Evolutionary conservation across 495 filamentous ascomycete genomes (phyloP).

Genomic region (Xylaria cubensis): DNA sequence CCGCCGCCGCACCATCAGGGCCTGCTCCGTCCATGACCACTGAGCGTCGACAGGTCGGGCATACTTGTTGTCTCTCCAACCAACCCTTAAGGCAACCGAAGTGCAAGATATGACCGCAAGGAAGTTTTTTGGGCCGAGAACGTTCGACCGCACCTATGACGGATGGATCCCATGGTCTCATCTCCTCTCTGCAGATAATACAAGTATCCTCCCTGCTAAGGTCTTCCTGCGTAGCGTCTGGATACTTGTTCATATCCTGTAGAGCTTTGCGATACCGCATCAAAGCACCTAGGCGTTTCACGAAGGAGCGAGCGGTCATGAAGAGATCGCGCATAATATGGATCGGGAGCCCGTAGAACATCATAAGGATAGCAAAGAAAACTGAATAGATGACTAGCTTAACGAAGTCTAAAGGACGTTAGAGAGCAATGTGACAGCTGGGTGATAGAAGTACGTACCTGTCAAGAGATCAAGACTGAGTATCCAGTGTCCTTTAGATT

Average conservation of each 20-base stretch:
- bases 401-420: conserved; percentile 70
- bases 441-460: conserved; percentile 53
- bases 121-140: conserved; percentile 89
- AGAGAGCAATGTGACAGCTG: conserved; percentile 21
- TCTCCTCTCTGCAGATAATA: conserved; percentile 97
- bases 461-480: conserved; percentile 88
- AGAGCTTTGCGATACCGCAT: conserved; percentile 87
- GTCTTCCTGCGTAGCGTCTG: conserved; percentile 90
- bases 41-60: conserved; percentile 88
- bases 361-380: conserved; percentile 92
- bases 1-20: conserved; percentile 26
- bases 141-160: conserved; percentile 70
- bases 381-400: conserved; percentile 87
- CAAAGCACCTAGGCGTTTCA: conserved; percentile 85
- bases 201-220: conserved; percentile 86
- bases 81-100: conserved; percentile 93
- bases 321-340: conserved; percentile 96
- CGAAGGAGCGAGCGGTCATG: conserved; percentile 89
- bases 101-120: conserved; percentile 94
- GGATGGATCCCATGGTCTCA: conserved; percentile 73
- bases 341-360: conserved; percentile 92
- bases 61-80: conserved; percentile 98
- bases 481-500: conserved; percentile 92
- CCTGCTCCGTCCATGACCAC: conserved; percentile 59
- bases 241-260: conserved; percentile 88